A percentile compares a stretch with the other conserved stretches of the same genome.
Evolutionary conservation across 257 asterid species (phyloP).

Genomic region (Salvia rosmarinus): DNA sequence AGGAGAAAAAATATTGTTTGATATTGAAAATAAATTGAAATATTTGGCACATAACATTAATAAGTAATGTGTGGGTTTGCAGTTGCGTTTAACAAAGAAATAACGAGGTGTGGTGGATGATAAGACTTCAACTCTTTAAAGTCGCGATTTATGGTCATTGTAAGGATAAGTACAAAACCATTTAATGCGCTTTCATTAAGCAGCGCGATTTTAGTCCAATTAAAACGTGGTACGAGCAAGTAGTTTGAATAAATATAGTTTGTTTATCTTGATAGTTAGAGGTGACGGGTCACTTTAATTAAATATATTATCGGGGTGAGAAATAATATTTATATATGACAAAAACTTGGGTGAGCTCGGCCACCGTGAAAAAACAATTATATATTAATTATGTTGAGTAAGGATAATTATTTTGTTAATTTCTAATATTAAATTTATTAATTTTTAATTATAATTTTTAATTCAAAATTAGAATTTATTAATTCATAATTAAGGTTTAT

Average conservation of each 20-base stretch:
- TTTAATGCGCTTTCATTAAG: constrained; percentile 23
- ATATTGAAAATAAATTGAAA: neutral
- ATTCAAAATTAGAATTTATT: too few relatives aligned
- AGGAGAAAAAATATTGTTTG: neutral
- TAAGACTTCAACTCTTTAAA: constrained; percentile 20
- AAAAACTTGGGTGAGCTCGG: too few relatives aligned
- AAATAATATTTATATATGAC: too few relatives aligned
- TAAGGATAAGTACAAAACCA: constrained; percentile 27
- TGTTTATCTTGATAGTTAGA: neutral
- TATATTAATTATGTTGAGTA: too few relatives aligned
- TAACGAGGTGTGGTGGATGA: constrained; percentile 22
- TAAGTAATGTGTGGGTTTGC: neutral
- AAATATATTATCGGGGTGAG: neutral
- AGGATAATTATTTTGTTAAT: too few relatives aligned
- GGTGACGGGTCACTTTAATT: neutral
- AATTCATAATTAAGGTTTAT: too few relatives aligned
- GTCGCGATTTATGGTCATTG: constrained; percentile 30
- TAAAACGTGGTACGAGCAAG: neutral
- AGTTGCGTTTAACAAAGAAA: constrained; percentile 36
- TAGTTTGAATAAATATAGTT: neutral
- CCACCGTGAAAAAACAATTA: too few relatives aligned
- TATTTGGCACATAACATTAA: neutral
- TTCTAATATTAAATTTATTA: too few relatives aligned
- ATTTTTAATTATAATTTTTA: too few relatives aligned
- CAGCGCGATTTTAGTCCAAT: neutral